These are phyloP conservation scores for Trichoderma virens DNA, from an alignment of 495 filamentous ascomycete species.

Conservation along the genomic window DNA sequence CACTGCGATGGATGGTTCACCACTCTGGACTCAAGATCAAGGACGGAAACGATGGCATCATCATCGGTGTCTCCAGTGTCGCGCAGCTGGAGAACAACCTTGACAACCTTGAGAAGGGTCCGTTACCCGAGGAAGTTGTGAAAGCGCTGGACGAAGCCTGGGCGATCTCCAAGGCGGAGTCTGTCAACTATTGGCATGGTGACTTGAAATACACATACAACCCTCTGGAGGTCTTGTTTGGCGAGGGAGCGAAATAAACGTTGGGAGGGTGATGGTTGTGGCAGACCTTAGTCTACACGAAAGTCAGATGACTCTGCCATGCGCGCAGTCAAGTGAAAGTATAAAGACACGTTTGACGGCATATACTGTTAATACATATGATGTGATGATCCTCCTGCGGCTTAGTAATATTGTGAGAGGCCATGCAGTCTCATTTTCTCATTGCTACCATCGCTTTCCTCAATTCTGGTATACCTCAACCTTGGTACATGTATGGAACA, in stretches of 20 bases:
- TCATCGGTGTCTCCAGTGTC: conserved; percentile 71
- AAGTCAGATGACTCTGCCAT: too few species aligned
- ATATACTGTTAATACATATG: too few species aligned
- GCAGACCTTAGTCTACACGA: too few species aligned
- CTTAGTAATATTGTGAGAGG: too few species aligned
- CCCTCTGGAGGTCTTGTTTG: conserved; percentile 59
- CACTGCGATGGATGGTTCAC: conserved; percentile 70
- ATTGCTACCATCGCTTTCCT: too few species aligned
- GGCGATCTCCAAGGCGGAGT: conserved; percentile 56
- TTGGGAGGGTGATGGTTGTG: neutral
- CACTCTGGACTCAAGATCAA: conserved; percentile 73
- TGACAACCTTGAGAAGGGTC: conserved; percentile 73
- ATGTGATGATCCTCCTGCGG: too few species aligned
- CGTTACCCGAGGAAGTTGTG: conserved; percentile 77
- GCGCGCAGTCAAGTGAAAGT: too few species aligned
- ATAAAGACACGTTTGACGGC: too few species aligned
- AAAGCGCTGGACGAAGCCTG: conserved; percentile 73
- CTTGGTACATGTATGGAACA: too few species aligned
- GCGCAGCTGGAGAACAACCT: conserved; percentile 71
- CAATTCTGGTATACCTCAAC: too few species aligned
- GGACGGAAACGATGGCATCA: conserved; percentile 69
- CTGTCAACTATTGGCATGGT: conserved; percentile 67
- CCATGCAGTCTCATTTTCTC: too few species aligned
- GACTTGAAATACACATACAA: conserved; percentile 71
- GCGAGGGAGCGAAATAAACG: conserved; percentile 24